Conservation (phyloP, 306 rosid species). For the Astragalus membranaceus region DNA sequence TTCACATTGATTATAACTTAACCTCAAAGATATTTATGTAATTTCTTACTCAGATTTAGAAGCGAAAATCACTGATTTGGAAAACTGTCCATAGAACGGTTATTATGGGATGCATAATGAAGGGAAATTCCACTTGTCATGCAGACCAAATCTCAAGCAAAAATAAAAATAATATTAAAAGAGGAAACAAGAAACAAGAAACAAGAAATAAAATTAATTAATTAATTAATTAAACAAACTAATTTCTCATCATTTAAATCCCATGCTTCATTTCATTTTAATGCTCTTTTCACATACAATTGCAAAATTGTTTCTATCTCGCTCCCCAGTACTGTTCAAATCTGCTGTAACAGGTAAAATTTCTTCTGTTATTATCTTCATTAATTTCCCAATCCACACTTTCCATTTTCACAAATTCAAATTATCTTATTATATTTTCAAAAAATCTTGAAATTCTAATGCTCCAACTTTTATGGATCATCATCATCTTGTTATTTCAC, state of each 20-base stretch:
- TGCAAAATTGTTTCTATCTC: background rate
- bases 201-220: background rate
- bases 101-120: conserved; percentile 30
- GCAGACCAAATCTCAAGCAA: conserved; percentile 27
- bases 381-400: background rate
- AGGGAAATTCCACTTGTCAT: conserved; percentile 27
- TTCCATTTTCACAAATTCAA: background rate
- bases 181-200: background rate
- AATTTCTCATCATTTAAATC: background rate
- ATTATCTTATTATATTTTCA: background rate
- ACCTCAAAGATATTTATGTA: background rate
- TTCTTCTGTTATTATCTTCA: background rate
- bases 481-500: background rate
- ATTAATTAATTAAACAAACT: background rate
- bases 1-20: background rate
- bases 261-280: conserved; percentile 18
- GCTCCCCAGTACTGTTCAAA: background rate
- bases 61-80: conserved; percentile 22
- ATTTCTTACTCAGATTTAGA: conserved; percentile 4
- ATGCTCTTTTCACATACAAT: conserved; percentile 5
- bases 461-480: background rate
- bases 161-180: background rate
- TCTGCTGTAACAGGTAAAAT: conserved; percentile 28
- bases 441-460: background rate
- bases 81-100: conserved; percentile 28